Evolutionary conservation across 768 basidiomycete genomes (phyloP), one percentile per base, ranked within the genome.

Genomic region (Rhodotorula graminis): DNA sequence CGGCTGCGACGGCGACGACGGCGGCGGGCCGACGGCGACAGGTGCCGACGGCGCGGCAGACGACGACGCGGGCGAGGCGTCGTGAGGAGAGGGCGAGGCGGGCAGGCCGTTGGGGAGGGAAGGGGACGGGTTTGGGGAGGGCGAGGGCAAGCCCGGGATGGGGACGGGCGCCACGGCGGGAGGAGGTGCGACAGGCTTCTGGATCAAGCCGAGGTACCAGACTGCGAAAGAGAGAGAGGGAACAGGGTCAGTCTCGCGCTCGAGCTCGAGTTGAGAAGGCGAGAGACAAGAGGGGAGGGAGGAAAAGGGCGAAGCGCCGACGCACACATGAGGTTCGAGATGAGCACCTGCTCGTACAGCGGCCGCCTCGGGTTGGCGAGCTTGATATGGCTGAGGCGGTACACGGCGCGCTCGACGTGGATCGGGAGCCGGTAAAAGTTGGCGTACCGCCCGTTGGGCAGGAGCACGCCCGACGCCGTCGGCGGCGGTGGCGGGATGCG

Each of bases 181-280:
- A 64, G 80, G 61, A 21, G 78, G 68, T 37, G 80, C 85, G 78
- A 88, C 89, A 29, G 91, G 87, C 82, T 95, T 93, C 82, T 97
- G 96, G 82, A 97, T 98, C 76, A 97, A 89, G 21, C 94, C 92
- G 50, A 99, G 85, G 80, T 98, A 99, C 96, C 96, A 99, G 85
- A 99, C 95, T 96, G 78, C 19, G 59, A 4, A 1, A 12, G 9
- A 44, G 31, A 37, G 37, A 37, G 37, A 37, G 0, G 25, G 9
- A 93, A 83, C 80, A 3, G 2, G 46, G 93, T 93, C 79, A 90
- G 91, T 81, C 8, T 21, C 15, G 19, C 46, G 46, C 27, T 27
- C 47, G 21, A 23, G 1, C 33, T 91, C 92, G 69, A 92, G 83
- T 65, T 23, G 25, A 46, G 50, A 11, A 27, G 23, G 23, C 37